Evolutionary conservation across 306 rosid genomes (phyloP), one percentile per base, ranked within the genome.

Genomic region (Lathyrus tuberosus): DNA sequence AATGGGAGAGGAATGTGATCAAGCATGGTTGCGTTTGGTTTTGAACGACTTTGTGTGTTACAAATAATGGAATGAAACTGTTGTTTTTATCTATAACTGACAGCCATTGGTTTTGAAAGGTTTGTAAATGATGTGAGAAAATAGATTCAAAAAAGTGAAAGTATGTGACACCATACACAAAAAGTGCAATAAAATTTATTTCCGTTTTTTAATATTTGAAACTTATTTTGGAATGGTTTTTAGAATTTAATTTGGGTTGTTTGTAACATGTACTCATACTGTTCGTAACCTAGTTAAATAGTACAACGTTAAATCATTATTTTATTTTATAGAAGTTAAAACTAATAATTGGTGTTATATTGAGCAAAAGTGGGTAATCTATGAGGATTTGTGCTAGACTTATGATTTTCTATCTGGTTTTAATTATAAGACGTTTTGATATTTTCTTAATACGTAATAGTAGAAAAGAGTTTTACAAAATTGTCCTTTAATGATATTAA

Each of bases 1-100:
- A 10, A 72, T 3, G 57, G 28, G 5, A 17, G 26, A 20, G 10
- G 72, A 60, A 59, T 47, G 77, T 60, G 16, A 42, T 42, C 4
- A 30, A 66, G 47, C 48, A 71, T 38, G 10, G 73, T 81, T 81
- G 62, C 83, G 80, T 80, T 67, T 4, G 48, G 62, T 71, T 68
- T 65, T 70, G 65, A 41, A 63, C 0, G 10, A 31, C 66, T 76
- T 58, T 22, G 70, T 71, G 75, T 30, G 62, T 57, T 46, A 63
- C 73, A 51, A 79, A 71, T 79, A 47, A 22, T 60, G 69, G 28
- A 14, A 31, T 13, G 71, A 13, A 78, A 75, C 57, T 60, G 60
- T 59, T 68, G 67, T 63, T 67, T 74, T 65, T 54, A 54, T 76
- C 61, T 63, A 31, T 64, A 65, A 7, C 40, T 35, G 40, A 35